Evolutionary conservation across 306 rosid genomes (phyloP), one percentile per base, ranked within the genome.

Genomic region (Cicer bijugum): DNA sequence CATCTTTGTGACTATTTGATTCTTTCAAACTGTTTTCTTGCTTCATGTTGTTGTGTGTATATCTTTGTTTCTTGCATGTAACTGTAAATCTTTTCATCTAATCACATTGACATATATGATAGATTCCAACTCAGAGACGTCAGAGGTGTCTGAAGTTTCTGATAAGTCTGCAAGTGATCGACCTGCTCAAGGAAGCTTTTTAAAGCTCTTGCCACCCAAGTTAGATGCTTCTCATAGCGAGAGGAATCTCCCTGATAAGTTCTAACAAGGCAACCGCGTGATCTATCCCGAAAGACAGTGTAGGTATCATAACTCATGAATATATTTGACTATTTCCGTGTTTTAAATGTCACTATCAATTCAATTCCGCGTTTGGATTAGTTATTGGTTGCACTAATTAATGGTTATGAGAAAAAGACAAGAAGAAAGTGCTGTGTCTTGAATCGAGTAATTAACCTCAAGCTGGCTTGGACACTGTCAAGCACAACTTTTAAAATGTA

Each of bases 191-290:
- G 97, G 99, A 63, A 91, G 97, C 83, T 90, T 91, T 80, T 71
- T 88, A 73, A 91, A 86, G 39, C 86, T 86, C 82, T 86, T 87
- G 88, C 91, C 97, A 28, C 84, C 96, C 53, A 80, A 83, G 15
- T 43, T 79, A 56, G 95, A 84, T 72, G 85, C 60, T 69, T 72
- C 92, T 60, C 76, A 69, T 37, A 57, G 73, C 12, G 60, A 38
- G 28, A 84, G 65, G 83, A 77, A 61, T 67, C 91, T 46, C 64
- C 83, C 84, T 66, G 82, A 78, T 86, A 80, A 82, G 72, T 58
- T 85, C 75, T 94, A 81, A 88, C 81, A 28, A 12, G 16, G 3
- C 76, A 71, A 71, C 50, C 67, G 67, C 69, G 1, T 39, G 71
- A 72, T 64, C 67, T 57, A 14, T 19, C 37, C 56, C 15, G 43